Evolutionary conservation across 1,139 yeast species (phyloP).

Genomic region (Suhomyces anneliseae): DNA sequence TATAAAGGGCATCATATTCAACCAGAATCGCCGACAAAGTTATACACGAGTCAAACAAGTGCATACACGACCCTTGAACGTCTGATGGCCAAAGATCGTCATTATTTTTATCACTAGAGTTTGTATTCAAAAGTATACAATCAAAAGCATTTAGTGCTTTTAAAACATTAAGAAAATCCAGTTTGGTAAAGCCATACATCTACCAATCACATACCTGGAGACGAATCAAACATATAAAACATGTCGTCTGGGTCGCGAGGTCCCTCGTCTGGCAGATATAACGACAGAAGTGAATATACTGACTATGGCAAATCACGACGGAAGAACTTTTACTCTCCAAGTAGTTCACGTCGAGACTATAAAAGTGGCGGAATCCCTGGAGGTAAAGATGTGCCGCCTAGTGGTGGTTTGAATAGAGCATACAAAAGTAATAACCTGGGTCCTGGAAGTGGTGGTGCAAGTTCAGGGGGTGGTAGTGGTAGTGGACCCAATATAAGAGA

Average conservation of each 20-base stretch:
- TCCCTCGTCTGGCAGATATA: conserved; percentile 31
- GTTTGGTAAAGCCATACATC: too few relatives aligned
- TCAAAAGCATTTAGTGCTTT: too few relatives aligned
- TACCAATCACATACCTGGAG: not conserved
- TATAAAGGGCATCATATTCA: not conserved
- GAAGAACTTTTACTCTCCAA: conserved; percentile 33
- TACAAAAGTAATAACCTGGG: conserved; percentile 1
- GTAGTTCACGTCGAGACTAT: conserved; percentile 17
- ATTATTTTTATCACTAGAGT: not conserved
- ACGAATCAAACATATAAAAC: not conserved
- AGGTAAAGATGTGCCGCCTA: conserved; percentile 2
- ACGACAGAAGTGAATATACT: conserved; percentile 32
- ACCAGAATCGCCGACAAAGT: not conserved
- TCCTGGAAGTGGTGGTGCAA: too few relatives aligned
- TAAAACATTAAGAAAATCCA: too few relatives aligned
- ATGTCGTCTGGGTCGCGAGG: conserved; percentile 29
- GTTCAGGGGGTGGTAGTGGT: not conserved
- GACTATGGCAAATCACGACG: conserved; percentile 34
- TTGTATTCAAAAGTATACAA: not conserved
- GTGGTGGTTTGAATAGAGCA: conserved; percentile 1
- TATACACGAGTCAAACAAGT: not conserved
- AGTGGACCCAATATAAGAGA: conserved; percentile 8
- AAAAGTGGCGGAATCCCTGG: conserved; percentile 19
- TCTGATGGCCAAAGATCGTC: conserved; percentile 3
- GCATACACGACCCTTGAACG: not conserved